Percentiles rank a stretch among this genome's conserved stretches.
Conservation (phyloP, 2,329 filamentous ascomycete species). For the Aspergillus bombycis region DNA sequence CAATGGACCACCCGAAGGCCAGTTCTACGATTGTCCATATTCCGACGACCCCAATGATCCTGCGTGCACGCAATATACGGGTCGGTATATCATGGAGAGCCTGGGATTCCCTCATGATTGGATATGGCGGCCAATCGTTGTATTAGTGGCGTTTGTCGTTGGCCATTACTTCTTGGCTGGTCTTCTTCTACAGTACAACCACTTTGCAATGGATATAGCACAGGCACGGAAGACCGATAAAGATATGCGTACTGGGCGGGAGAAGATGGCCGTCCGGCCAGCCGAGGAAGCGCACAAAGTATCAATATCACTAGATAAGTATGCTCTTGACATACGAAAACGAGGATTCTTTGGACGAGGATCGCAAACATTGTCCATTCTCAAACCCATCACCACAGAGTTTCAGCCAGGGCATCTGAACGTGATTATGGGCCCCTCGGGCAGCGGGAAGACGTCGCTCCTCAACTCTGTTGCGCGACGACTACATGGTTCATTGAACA, state of each 20-base stretch:
- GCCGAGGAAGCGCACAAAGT: constrained; percentile 62
- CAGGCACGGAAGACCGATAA: constrained; percentile 61
- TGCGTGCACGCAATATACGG: constrained; percentile 69
- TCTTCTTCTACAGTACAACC: constrained; percentile 65
- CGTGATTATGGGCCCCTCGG: constrained; percentile 79
- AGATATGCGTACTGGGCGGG: constrained; percentile 70
- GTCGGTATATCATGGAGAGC: constrained; percentile 68
- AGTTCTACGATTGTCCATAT: constrained; percentile 73
- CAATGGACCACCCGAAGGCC: constrained; percentile 49
- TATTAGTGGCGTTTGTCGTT: constrained; percentile 63
- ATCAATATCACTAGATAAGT: constrained; percentile 66
- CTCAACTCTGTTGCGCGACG: constrained; percentile 73
- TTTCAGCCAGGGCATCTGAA: constrained; percentile 72
- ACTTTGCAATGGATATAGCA: constrained; percentile 70
- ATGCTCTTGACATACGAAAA: constrained; percentile 67
- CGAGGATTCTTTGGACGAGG: constrained; percentile 54
- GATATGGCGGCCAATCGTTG: constrained; percentile 67
- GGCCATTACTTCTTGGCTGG: constrained; percentile 66
- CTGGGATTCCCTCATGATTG: constrained; percentile 70
- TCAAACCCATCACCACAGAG: constrained; percentile 67
- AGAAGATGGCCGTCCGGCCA: constrained; percentile 64
- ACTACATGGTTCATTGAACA: constrained; percentile 63
- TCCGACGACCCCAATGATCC: constrained; percentile 65
- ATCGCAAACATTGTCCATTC: constrained; percentile 52
- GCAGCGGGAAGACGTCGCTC: constrained; percentile 74